Evolutionary conservation across 371 early-diverging fungal species (phyloP), one percentile per base, ranked within the genome.

Genomic region (Mortierella sp.): DNA sequence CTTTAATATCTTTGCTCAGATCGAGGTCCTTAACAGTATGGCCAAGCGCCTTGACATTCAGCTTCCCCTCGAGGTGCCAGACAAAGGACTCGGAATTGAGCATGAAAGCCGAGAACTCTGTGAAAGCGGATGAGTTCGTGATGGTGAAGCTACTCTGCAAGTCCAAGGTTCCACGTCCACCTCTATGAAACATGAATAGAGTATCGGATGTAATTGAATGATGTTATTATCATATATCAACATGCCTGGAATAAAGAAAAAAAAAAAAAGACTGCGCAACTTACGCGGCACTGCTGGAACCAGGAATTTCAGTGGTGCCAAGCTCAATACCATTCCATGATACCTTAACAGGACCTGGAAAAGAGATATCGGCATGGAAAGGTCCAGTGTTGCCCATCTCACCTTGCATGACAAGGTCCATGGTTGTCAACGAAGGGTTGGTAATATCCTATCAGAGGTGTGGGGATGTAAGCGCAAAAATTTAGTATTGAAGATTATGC

Each of bases 21-120:
- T 83, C 69, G 32, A 83, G 70, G 65, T 78, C 43, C 64, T 72
- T 86, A 68, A 90, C 88, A 10, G 85, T 86, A 65, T 80, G 87
- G 19, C 88, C 86, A 28, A 90, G 85, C 51, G 89, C 89, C 66
- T 69, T 84, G 64, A 90, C 90, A 22, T 84, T 80, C 28, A 90
- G 76, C 32, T 74, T 75, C 17, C 86, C 81, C 9, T 68, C 70
- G 23, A 90, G 87, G 29, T 88, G 86, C 90, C 90, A 90, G 3
- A 83, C 66, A 67, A 90, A 90, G 23, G 78, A 59, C 40, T 85
- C 72, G 59, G 87, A 83, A 70, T 88, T 86, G 73, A 90, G 86
- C 87, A 90, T 76, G 71, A 78, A 87, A 34, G 75, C 68, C 9
- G 89, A 71, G 71, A 90, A 90, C 42, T 83, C 78, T 37, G 85